Conservation (phyloP, 805 yeast species). For the Candida takata region DNA sequence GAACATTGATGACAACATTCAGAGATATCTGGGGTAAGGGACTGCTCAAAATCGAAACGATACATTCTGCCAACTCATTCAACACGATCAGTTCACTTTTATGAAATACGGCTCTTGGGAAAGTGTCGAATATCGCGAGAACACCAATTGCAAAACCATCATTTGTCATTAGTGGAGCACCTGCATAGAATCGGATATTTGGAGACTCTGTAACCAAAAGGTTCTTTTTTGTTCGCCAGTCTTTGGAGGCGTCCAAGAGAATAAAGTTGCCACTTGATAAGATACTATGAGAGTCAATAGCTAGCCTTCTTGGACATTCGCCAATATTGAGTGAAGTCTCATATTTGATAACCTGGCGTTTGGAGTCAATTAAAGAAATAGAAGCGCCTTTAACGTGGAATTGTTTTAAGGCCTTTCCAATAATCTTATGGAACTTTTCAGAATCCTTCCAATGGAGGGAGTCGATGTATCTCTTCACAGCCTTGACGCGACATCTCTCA, state of each 20-base stretch:
- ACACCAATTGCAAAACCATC: conserved; percentile 46
- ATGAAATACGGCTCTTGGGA: conserved; percentile 31
- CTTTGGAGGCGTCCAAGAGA: conserved; percentile 52
- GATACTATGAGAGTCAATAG: conserved; percentile 65
- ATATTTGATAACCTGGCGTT: conserved; percentile 42
- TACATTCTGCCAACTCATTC: conserved; percentile 32
- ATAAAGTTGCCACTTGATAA: conserved; percentile 50
- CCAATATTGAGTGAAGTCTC: conserved; percentile 40
- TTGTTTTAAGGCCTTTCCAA: conserved; percentile 32
- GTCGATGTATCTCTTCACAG: conserved; percentile 34
- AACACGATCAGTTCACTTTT: conserved; percentile 30
- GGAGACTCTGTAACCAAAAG: conserved; percentile 64
- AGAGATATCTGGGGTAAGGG: conserved; percentile 19
- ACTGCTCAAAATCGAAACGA: conserved; percentile 35
- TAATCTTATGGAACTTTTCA: conserved; percentile 30
- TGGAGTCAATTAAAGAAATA: conserved; percentile 48
- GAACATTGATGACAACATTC: conserved; percentile 2
- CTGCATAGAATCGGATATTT: conserved; percentile 52
- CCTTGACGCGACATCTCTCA: conserved; percentile 39
- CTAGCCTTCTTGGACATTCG: conserved; percentile 47
- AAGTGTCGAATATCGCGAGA: conserved; percentile 49
- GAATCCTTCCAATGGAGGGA: conserved; percentile 45
- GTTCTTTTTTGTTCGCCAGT: conserved; percentile 61
- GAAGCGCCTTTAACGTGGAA: conserved; percentile 47
- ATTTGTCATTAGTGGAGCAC: conserved; percentile 46